Base-by-base conservation (phyloP, 495 filamentous ascomycete species). In the Aspergillus wentii region DNA sequence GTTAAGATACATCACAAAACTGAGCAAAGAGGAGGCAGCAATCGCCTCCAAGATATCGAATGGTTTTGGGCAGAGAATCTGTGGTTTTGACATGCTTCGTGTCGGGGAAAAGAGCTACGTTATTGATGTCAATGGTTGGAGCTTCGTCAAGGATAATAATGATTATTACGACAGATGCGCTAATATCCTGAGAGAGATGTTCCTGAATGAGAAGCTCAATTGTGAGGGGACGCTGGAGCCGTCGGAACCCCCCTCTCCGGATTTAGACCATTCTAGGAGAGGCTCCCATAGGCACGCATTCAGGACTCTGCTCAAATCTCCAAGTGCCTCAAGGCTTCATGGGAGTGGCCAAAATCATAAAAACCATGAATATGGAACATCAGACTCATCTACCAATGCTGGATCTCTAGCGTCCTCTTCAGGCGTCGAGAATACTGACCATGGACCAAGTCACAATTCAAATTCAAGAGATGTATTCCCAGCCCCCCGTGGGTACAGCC, bases 51-150 rank as follows among this genome's bases (percentile, higher is more conserved):
- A 85, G 47, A 99, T 99, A 33, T 85, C 88, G 11, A 84, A 82
- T 38, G 83, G 86, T 2, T 99, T 99, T 62, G 94, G 89, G 5
- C 92, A 99, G 60, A 68, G 86, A 26, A 89, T 99, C 10, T 99
- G 92, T 57, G 92, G 92, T 3, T 99, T 99, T 55, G 92, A 99
- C 57, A 75, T 99, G 51, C 75, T 99, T 36, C 82, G 92, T 13
- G 85, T 86, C 2, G 80, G 76, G 17, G 86, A 86, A 11, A 88
- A 83, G 61, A 97, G 91, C 59, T 97, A 86, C 62, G 92, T 99
- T 10, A 97, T 99, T 44, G 92, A 99, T 54, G 94, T 99, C 43
- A 99, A 99, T 59, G 92, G 92, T 13, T 99, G 92, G 92, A 96
- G 91, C 52, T 99, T 99, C 54, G 92, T 99, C 54, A 99, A 99